These are phyloP conservation scores for Botrytis deweyae DNA, from an alignment of 2,329 filamentous ascomycete genomes.

Conservation along the genomic window DNA sequence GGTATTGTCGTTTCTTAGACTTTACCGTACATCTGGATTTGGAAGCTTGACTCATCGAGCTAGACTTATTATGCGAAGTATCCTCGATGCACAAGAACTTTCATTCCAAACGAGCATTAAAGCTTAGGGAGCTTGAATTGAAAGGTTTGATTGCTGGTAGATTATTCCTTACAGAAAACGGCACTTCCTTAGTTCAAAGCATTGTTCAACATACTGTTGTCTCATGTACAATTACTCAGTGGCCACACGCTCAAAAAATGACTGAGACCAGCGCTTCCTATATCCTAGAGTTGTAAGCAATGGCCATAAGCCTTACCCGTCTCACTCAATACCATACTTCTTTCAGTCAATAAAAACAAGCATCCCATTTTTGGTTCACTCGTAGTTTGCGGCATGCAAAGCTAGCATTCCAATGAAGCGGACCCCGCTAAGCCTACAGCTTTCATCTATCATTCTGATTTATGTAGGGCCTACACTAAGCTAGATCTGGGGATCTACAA, in stretches of 20 bases:
- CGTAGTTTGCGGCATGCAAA: neutral
- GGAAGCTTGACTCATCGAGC: neutral
- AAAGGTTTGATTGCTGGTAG: neutral
- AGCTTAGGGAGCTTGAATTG: neutral
- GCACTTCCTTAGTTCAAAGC: neutral
- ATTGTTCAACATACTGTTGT: neutral
- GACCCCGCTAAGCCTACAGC: neutral
- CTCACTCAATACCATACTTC: neutral
- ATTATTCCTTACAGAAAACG: neutral
- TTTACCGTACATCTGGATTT: fast-evolving
- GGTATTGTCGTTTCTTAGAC: constrained; percentile 46
- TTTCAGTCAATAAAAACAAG: neutral
- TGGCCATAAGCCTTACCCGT: neutral
- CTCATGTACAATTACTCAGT: neutral
- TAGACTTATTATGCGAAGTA: neutral
- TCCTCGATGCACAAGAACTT: neutral
- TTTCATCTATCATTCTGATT: neutral
- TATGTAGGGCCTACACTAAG: neutral
- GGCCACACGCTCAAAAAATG: neutral
- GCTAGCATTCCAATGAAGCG: neutral
- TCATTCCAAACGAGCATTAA: neutral
- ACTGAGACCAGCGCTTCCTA: neutral
- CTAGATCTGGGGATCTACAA: neutral
- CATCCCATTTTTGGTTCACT: neutral
- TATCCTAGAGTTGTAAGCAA: neutral